Base-by-base conservation (phyloP, 2,329 filamentous ascomycete genomes). In the Calonectria fujianensis region DNA sequence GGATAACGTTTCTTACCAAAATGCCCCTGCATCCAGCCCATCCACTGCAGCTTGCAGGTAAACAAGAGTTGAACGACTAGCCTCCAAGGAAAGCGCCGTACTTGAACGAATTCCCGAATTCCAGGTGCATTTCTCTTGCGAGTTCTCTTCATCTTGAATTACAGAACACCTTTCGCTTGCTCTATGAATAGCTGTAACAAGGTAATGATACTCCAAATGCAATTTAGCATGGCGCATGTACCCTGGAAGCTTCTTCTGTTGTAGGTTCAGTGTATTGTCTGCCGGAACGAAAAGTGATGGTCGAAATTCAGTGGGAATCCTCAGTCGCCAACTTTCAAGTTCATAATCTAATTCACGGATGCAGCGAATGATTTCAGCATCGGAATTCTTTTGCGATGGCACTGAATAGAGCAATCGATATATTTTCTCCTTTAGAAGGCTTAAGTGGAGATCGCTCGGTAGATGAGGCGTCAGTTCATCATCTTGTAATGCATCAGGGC, bases 171-270 rank as follows among this genome's bases (percentile, higher is more conserved):
- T 52, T 52, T 35, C 32, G 9, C 32, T 35, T 8, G 50, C 50
- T 29, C 11, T 29, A 8, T 52, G 50, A 52, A 52, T 52, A 16
- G 50, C 24, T 29, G 50, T 29, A 13, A 52, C 11, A 29, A 52
- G 50, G 24, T 52, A n/a, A 29, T 52, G 50, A 52, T 52, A 52
- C 50, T 52, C 50, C 11, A 52, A 52, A 52, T 52, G 50, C 50
- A 52, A 29, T 52, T 52, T 52, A 14, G 50, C 24, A 29, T 52
- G 24, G 11, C 50, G 24, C 50, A 52, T 52, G 24, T 52, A 52
- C 4, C 50, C 50, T 18, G 50, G 50, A 18, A 52, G 50, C 20
- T 52, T 52, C 11, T 29, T 52, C 4, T 6, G 24, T 7, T 29
- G 50, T 29, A 52, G 11, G 6, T 52, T n/a, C 24, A 52, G 50